Evolutionary conservation across 2,329 filamentous ascomycete species (phyloP), one percentile per base, ranked within the genome.

Genomic region (Alternaria brassicicola): DNA sequence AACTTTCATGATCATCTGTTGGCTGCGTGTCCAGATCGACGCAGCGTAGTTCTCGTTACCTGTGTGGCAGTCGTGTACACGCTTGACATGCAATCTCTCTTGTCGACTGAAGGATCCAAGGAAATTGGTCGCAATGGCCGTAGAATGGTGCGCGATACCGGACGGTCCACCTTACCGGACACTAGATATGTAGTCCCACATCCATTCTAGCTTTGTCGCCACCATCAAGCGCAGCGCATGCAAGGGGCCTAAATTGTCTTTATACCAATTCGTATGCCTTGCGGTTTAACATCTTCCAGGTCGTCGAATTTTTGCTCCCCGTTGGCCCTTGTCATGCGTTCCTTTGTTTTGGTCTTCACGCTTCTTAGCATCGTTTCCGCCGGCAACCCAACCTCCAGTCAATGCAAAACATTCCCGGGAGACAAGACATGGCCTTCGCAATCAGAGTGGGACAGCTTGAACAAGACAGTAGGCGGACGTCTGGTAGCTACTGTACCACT

Each of bases 331-430:
- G 47, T 17, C 21, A 57, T 54, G 57, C 53, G 39, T 33, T 52
- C 47, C 23, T 41, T 31, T 5, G 33, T 46, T 49, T 9, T 49
- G 12, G n/a, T 38, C 10, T 36, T 54, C 51, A 31, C 48, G 48
- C 33, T 57, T 55, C 15, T 31, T 41, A 35, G 61, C 55, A 17
- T 48, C 45, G 52, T 38, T 51, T 51, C 38, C 21, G 58, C 52
- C n/a, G 48, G 15, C 31, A 28, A 46, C 4, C 53, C 54, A 28
- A 19, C 52, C 21, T 25, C 51, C 8, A 42, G n/a, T 42, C 38
- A 36, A n/a, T 71, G 68, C 58, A 69, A 66, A 23, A 41, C 39
- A 6, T 68, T 68, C n/a, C 70, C 69, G 5, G 67, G 67, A 31
- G 70, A 71, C 42, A 43, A 47, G 9, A 26, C 38, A 15, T 72